A percentile compares a stretch with the other conserved stretches of the same genome.
phyloP scores from a whole-genome alignment of 179 eudicot species.

The Spergularia azorica region DNA sequence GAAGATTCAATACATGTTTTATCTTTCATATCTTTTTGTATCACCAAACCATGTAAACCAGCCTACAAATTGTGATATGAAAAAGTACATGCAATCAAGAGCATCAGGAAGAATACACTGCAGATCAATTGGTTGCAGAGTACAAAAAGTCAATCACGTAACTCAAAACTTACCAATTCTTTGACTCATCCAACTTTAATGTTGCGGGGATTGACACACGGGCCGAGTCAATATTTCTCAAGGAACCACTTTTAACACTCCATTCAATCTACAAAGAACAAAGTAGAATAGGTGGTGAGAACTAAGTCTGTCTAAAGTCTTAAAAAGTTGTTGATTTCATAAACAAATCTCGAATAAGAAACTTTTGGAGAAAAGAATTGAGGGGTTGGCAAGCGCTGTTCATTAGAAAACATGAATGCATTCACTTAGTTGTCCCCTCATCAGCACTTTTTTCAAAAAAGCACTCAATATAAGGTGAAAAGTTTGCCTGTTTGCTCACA shows the following conservation, averaged over 20 bases:
- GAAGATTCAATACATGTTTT: neutral
- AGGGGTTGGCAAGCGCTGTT: too few species aligned
- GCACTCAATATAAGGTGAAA: too few species aligned
- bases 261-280: conserved; percentile 69
- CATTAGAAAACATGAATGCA: too few species aligned
- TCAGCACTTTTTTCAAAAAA: too few species aligned
- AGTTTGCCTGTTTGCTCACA: neutral
- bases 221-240: conserved; percentile 89
- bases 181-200: conserved; percentile 68
- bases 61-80: neutral
- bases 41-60: neutral
- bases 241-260: conserved; percentile 82
- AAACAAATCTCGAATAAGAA: neutral
- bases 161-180: conserved; percentile 58
- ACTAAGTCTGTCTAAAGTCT: neutral
- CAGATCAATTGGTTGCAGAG: neutral
- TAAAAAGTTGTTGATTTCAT: neutral
- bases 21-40: neutral
- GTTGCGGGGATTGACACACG: conserved; percentile 88
- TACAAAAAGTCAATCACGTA: neutral
- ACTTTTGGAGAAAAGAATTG: too few species aligned
- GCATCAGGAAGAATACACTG: neutral
- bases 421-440: too few species aligned
- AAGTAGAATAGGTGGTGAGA: conserved; percentile 20
- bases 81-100: conserved; percentile 4